Evolutionary conservation across 1,284 basidiomycete species (phyloP).

Genomic region (Cryptococcus wingfieldii): DNA sequence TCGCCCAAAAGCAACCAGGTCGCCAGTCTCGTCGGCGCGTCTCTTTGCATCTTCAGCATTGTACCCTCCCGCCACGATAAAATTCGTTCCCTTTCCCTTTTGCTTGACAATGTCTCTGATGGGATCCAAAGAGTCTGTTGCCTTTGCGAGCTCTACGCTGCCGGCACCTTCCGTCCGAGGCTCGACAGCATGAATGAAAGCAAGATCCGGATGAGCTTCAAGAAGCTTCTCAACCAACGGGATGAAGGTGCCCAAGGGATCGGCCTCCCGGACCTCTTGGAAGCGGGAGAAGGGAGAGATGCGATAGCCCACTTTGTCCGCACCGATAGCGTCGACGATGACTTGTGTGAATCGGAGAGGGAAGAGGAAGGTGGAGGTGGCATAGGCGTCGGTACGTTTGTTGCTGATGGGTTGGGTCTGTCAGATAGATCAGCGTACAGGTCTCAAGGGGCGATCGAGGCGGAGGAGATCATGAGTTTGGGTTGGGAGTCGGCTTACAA

Average conservation of each 20-base stretch:
- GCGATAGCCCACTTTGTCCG: slow-evolving; percentile 53
- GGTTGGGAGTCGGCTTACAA: no score
- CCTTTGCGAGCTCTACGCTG: slow-evolving; percentile 10
- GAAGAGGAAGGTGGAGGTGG: slow-evolving; percentile 55
- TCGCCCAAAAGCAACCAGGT: slow-evolving; percentile 54
- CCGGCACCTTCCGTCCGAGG: slow-evolving; percentile 33
- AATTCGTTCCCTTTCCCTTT: slow-evolving; percentile 19
- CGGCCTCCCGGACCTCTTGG: slow-evolving; percentile 29
- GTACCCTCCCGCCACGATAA: slow-evolving; percentile 55
- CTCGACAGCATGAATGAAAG: slow-evolving; percentile 59
- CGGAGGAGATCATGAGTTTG: no score
- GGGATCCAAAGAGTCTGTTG: slow-evolving; percentile 16
- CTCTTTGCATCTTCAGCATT: slow-evolving; percentile 23
- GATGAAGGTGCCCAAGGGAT: slow-evolving; percentile 3
- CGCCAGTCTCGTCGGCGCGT: slow-evolving; percentile 41
- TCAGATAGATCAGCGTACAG: no score
- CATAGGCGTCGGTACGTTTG: slow-evolving; percentile 59
- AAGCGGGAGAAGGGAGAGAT: slow-evolving; percentile 56
- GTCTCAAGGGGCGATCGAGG: no score
- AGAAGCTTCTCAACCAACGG: slow-evolving; percentile 23
- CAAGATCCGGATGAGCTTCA: slow-evolving; percentile 52
- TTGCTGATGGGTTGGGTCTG: slow-evolving; percentile 52
- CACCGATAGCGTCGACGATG: slow-evolving; percentile 53
- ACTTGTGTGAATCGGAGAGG: slow-evolving; percentile 55
- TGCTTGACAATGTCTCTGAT: slow-evolving; percentile 17